Percentiles rank a stretch among this genome's conserved stretches.
Conservation (phyloP, 1,284 basidiomycete species). For the Trichosporon asahii region DNA sequence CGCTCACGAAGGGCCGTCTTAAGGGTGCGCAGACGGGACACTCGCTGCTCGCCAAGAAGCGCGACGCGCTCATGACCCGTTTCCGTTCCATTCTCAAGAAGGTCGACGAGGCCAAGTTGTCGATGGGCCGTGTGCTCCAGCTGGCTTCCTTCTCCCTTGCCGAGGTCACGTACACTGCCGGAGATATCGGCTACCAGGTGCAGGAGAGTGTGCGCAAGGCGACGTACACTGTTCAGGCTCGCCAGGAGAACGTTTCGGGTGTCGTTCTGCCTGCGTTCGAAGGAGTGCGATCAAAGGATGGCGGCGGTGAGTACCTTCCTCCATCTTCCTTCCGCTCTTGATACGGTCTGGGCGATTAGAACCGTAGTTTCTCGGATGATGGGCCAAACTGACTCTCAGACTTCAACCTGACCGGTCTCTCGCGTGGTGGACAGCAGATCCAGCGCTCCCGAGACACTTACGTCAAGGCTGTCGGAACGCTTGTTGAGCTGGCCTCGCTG, state of each 20-base stretch:
- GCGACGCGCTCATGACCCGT: slow-evolving; percentile 88
- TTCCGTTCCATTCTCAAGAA: slow-evolving; percentile 86
- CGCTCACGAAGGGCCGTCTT: slow-evolving; percentile 85
- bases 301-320: slow-evolving; percentile 62
- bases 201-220: slow-evolving; percentile 67
- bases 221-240: slow-evolving; percentile 86
- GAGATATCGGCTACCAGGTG: slow-evolving; percentile 93
- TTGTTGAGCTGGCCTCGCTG: slow-evolving; percentile 94
- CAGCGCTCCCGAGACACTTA: slow-evolving; percentile 91
- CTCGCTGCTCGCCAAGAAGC: slow-evolving; percentile 93
- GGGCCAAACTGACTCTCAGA: slow-evolving; percentile 57
- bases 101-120: slow-evolving; percentile 96
- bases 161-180: slow-evolving; percentile 95
- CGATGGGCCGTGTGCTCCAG: slow-evolving; percentile 99
- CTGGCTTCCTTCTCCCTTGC: slow-evolving; percentile 97
- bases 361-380: background rate
- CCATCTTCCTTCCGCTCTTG: background rate
- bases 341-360: too few relatives aligned
- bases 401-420: slow-evolving; percentile 96
- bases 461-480: slow-evolving; percentile 91
- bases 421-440: slow-evolving; percentile 94
- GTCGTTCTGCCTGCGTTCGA: slow-evolving; percentile 97
- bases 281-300: slow-evolving; percentile 69
- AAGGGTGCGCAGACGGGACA: slow-evolving; percentile 98
- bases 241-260: slow-evolving; percentile 97